Evolutionary conservation across 2,329 filamentous ascomycete species (phyloP).

Genomic region (Tolypocladium paradoxum): DNA sequence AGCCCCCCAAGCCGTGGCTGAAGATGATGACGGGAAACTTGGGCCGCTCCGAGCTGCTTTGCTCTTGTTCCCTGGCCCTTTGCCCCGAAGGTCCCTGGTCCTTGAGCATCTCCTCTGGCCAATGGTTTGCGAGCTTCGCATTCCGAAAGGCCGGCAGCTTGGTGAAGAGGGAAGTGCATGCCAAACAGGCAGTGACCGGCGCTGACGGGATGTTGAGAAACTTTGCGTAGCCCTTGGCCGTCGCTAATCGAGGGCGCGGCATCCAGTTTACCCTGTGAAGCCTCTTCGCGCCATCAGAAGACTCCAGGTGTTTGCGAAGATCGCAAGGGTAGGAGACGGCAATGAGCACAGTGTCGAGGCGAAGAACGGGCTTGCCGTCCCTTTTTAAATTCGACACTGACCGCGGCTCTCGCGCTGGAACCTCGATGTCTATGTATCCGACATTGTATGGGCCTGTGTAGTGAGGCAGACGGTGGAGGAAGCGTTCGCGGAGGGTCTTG

Average conservation of each 20-base stretch:
- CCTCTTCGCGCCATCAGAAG: constrained; percentile 20
- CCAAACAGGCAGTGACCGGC: constrained; percentile 41
- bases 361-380: constrained; percentile 26
- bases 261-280: constrained; percentile 51
- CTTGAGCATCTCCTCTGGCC: constrained; percentile 31
- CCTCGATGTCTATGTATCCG: constrained; percentile 56
- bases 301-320: constrained; percentile 14
- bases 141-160: constrained; percentile 56
- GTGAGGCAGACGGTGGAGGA: constrained; percentile 40
- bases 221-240: constrained; percentile 50
- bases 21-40: constrained; percentile 54
- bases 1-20: constrained; percentile 55
- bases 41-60: constrained; percentile 23
- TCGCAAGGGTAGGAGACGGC: constrained; percentile 55
- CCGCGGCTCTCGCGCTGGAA: constrained; percentile 36
- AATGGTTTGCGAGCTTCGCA: constrained; percentile 42
- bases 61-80: constrained; percentile 1
- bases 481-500: constrained; percentile 23
- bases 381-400: constrained; percentile 29
- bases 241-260: constrained; percentile 42
- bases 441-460: constrained; percentile 58
- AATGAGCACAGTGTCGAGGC: constrained; percentile 47
- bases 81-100: constrained; percentile 23
- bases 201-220: constrained; percentile 43
- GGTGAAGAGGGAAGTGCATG: constrained; percentile 49